A percentile compares a stretch with the other conserved stretches of the same genome.
These are phyloP conservation scores for Mytilinidion resinicola DNA, from an alignment of 495 filamentous ascomycete genomes.

Conservation along the genomic window DNA sequence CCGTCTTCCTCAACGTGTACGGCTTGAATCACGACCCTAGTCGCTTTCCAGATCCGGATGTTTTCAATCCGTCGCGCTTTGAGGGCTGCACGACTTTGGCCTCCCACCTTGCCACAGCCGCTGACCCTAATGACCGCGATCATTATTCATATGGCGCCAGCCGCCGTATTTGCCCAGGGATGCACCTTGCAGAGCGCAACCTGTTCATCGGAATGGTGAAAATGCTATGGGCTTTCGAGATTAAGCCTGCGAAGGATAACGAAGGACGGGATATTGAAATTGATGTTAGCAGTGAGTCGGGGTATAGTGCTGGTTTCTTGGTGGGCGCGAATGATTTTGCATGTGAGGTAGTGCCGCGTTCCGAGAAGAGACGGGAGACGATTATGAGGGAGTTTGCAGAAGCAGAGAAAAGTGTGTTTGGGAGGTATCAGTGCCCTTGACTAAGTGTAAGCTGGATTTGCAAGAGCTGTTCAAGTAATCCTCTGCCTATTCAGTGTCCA, in stretches of 20 bases:
- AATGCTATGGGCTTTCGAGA: neutral
- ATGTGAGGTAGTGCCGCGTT: neutral
- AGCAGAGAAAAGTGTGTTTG: neutral
- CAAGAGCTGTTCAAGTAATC: too few species aligned
- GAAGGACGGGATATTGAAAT: neutral
- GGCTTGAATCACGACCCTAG: conserved; percentile 24
- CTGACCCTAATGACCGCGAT: conserved; percentile 20
- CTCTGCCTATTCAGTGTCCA: too few species aligned
- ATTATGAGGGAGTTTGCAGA: neutral
- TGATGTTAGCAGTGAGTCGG: neutral
- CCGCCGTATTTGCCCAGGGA: conserved; percentile 26
- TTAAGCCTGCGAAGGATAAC: neutral
- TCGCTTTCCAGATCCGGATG: conserved; percentile 18
- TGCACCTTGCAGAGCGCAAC: conserved; percentile 20
- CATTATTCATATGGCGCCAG: conserved; percentile 29
- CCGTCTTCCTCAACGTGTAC: conserved; percentile 24
- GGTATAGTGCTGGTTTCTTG: conserved; percentile 2
- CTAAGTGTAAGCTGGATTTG: too few species aligned
- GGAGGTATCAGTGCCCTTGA: neutral
- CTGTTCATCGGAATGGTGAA: neutral
- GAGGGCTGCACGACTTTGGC: conserved; percentile 16
- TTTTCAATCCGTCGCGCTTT: conserved; percentile 28
- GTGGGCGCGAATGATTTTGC: neutral
- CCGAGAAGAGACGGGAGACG: neutral
- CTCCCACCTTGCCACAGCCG: conserved; percentile 21